Conservation (phyloP, 2,329 filamentous ascomycete genomes). For the Parastagonospora avenae region DNA sequence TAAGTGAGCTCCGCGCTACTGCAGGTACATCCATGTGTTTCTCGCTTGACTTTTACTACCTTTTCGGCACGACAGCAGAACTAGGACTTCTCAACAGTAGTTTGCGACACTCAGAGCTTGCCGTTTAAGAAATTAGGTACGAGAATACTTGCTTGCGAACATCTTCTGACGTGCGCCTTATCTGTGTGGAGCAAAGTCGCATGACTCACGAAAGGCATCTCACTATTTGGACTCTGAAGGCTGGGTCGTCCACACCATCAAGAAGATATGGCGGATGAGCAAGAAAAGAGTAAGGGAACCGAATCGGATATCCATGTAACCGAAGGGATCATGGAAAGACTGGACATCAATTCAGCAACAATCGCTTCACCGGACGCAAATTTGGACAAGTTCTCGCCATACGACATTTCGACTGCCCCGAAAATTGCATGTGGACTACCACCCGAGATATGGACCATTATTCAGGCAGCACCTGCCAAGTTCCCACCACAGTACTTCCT, state of each 20-base stretch:
- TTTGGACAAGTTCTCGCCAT: conserved; percentile 40
- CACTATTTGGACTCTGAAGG: neutral
- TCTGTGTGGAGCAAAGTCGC: neutral
- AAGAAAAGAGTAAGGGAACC: neutral
- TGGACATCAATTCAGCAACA: neutral
- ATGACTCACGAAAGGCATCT: neutral
- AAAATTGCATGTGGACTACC: conserved; percentile 36
- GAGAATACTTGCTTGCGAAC: too few relatives aligned
- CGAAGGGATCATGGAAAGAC: neutral
- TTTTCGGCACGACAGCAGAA: neutral
- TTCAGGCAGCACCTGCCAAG: conserved; percentile 56
- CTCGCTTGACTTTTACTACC: conserved; percentile 3
- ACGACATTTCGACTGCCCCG: conserved; percentile 32
- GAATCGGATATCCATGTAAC: neutral
- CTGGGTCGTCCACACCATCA: neutral
- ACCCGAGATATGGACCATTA: conserved; percentile 42
- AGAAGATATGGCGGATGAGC: neutral
- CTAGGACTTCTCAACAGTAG: neutral
- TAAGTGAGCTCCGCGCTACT: conserved; percentile 1
- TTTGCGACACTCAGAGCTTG: neutral
- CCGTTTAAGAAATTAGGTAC: neutral
- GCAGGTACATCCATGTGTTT: conserved; percentile 12
- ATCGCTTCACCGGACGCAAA: neutral
- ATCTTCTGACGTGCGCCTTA: too few relatives aligned
- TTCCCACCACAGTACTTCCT: conserved; percentile 69